Percentiles rank a stretch among this genome's conserved stretches.
Conservation (phyloP, 2,329 filamentous ascomycete species). For the Diaporthe australafricana region DNA sequence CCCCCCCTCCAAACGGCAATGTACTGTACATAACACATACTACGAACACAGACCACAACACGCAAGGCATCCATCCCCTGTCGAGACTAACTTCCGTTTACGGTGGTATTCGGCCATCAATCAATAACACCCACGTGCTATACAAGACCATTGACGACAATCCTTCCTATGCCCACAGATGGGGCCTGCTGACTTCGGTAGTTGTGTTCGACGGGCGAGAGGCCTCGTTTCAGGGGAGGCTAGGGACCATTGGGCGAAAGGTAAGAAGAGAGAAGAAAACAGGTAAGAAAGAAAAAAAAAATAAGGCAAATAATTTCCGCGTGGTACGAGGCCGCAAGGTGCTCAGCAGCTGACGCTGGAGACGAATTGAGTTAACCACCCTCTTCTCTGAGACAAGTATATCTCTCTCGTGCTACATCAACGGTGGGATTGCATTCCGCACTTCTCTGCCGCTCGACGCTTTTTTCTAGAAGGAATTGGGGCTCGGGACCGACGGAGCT, state of each 20-base stretch:
- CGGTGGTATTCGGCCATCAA: constrained; percentile 6
- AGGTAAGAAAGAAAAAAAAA: neutral
- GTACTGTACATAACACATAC: constrained; percentile 18
- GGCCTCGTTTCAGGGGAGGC: constrained; percentile 7
- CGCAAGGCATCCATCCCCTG: constrained; percentile 18
- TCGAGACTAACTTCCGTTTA: constrained; percentile 4
- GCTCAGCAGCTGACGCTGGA: neutral
- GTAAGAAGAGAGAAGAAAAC: neutral
- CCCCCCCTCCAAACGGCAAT: neutral
- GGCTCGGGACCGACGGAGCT: constrained; percentile 13
- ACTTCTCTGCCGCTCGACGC: constrained; percentile 15
- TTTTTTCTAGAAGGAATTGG: constrained; percentile 14
- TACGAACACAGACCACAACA: neutral
- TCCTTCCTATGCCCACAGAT: neutral
- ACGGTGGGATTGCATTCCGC: constrained; percentile 16
- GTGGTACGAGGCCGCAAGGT: constrained; percentile 19
- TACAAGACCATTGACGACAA: constrained; percentile 20
- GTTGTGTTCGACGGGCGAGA: constrained; percentile 4
- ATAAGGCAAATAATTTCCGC: neutral
- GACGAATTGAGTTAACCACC: neutral
- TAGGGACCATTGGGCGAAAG: neutral
- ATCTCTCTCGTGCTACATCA: constrained; percentile 24
- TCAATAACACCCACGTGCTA: constrained; percentile 23
- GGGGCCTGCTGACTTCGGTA: neutral
- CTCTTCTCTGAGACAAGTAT: constrained; percentile 22